These are phyloP conservation scores for Chaetomium strumarium DNA, from an alignment of 2,329 filamentous ascomycete genomes.

Conservation along the genomic window DNA sequence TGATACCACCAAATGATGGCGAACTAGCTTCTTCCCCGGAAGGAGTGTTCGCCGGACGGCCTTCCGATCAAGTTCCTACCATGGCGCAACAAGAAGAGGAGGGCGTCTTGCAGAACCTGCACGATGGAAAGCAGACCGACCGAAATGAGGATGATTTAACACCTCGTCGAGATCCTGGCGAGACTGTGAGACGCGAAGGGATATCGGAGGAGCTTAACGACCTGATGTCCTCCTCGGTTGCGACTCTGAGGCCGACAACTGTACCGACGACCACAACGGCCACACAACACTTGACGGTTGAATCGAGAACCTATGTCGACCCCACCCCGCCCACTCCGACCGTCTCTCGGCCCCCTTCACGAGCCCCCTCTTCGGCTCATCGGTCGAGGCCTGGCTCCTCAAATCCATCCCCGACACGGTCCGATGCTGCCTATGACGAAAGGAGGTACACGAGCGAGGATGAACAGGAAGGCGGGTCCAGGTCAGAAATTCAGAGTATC, in stretches of 20 bases:
- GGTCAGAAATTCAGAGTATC: slow-evolving; percentile 89
- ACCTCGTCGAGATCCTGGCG: background rate
- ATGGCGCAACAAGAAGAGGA: slow-evolving; percentile 5
- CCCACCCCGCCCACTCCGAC: slow-evolving; percentile 53
- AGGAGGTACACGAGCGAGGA: slow-evolving; percentile 54
- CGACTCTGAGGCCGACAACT: slow-evolving; percentile 44
- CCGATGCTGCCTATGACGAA: slow-evolving; percentile 53
- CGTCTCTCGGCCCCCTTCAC: slow-evolving; percentile 50
- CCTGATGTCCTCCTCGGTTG: slow-evolving; percentile 41
- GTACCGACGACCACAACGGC: slow-evolving; percentile 33
- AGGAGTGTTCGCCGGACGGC: background rate
- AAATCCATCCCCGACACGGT: slow-evolving; percentile 48
- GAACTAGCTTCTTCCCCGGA: slow-evolving; percentile 10
- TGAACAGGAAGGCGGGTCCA: slow-evolving; percentile 62
- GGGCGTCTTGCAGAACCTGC: slow-evolving; percentile 10
- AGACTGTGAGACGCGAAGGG: background rate
- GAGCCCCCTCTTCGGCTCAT: slow-evolving; percentile 52
- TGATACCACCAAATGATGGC: background rate
- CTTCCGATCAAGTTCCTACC: background rate
- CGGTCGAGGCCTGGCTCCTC: slow-evolving; percentile 37
- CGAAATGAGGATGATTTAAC: background rate
- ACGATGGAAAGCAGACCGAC: background rate
- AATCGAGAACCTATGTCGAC: slow-evolving; percentile 47
- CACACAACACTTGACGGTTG: slow-evolving; percentile 42
- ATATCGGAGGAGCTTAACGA: slow-evolving; percentile 24